phyloP scores from a whole-genome alignment of 2,329 filamentous ascomycete genomes.

The Pseudocercospora fijiensis region DNA sequence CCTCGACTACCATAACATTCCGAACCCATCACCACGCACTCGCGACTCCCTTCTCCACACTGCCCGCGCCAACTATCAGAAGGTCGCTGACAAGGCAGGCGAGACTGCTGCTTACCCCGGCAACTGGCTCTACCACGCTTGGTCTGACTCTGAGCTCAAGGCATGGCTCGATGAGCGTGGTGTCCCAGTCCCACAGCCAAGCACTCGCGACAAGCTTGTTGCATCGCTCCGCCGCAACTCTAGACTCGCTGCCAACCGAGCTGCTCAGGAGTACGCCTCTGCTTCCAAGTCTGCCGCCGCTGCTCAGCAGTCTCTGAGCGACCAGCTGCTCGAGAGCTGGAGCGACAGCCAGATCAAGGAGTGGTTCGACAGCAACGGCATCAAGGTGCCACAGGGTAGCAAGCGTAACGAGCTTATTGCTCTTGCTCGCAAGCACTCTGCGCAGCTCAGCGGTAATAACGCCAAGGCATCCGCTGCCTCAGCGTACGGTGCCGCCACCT shows the following conservation, averaged over 20 bases:
- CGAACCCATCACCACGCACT: slow-evolving; percentile 81
- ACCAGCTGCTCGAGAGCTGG: slow-evolving; percentile 87
- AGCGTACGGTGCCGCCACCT: slow-evolving; percentile 48
- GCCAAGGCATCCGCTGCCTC: slow-evolving; percentile 39
- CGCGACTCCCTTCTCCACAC: slow-evolving; percentile 78
- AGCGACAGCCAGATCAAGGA: slow-evolving; percentile 86
- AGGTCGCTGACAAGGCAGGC: slow-evolving; percentile 69
- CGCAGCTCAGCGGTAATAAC: slow-evolving; percentile 62
- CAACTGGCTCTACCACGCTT: slow-evolving; percentile 87
- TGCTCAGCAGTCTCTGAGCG: slow-evolving; percentile 72
- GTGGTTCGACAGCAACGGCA: slow-evolving; percentile 86
- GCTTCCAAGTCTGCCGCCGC: slow-evolving; percentile 57
- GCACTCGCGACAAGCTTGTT: slow-evolving; percentile 81
- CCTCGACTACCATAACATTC: slow-evolving; percentile 82
- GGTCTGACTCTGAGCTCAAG: slow-evolving; percentile 93
- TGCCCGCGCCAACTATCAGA: slow-evolving; percentile 77
- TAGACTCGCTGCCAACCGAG: slow-evolving; percentile 49
- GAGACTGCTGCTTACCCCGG: slow-evolving; percentile 85
- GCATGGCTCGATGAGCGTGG: slow-evolving; percentile 88
- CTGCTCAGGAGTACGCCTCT: slow-evolving; percentile 61
- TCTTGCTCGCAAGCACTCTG: slow-evolving; percentile 82
- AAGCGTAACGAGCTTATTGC: slow-evolving; percentile 86
- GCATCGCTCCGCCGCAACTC: slow-evolving; percentile 88
- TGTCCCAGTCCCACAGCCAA: slow-evolving; percentile 79
- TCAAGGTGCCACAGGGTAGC: slow-evolving; percentile 87